Conservation (phyloP, 2,329 filamentous ascomycete species). For the Hypomyces rosellus region DNA sequence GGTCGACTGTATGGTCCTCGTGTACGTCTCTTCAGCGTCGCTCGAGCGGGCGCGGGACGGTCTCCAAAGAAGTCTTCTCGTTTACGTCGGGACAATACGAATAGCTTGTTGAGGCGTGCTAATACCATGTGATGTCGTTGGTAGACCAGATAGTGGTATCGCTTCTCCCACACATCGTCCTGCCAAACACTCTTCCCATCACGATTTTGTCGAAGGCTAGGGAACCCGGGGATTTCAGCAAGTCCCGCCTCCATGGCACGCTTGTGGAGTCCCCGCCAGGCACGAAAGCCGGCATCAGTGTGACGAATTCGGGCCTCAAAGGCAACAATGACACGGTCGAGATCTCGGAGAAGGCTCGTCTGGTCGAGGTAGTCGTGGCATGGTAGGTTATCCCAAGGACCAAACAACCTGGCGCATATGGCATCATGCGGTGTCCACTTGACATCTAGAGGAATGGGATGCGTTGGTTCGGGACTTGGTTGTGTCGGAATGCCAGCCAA, state of each 20-base stretch:
- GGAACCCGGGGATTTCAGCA: conserved; percentile 9
- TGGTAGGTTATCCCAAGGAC: conserved; percentile 12
- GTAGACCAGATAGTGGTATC: conserved; percentile 19
- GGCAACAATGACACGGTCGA: conserved; percentile 17
- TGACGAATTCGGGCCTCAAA: conserved; percentile 19
- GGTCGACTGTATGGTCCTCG: conserved; percentile 5
- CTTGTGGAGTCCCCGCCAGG: conserved; percentile 18
- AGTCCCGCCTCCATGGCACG: conserved; percentile 17
- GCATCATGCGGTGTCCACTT: conserved; percentile 8
- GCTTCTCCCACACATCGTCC: conserved; percentile 17
- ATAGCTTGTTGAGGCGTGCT: neutral
- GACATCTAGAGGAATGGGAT: neutral
- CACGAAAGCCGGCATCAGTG: conserved; percentile 17
- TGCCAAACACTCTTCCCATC: conserved; percentile 9
- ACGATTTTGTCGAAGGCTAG: conserved; percentile 6
- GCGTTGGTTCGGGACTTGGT: neutral
- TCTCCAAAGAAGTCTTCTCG: conserved; percentile 9
- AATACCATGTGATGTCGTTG: conserved; percentile 15
- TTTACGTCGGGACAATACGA: conserved; percentile 3
- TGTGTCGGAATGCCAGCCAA: neutral
- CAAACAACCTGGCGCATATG: conserved; percentile 9
- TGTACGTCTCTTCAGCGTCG: neutral
- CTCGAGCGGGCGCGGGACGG: conserved; percentile 2
- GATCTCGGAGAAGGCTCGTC: conserved; percentile 11
- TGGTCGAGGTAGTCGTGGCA: conserved; percentile 6